Evolutionary conservation across 768 basidiomycete species (phyloP).

Genomic region (Pulveroboletus sp.): DNA sequence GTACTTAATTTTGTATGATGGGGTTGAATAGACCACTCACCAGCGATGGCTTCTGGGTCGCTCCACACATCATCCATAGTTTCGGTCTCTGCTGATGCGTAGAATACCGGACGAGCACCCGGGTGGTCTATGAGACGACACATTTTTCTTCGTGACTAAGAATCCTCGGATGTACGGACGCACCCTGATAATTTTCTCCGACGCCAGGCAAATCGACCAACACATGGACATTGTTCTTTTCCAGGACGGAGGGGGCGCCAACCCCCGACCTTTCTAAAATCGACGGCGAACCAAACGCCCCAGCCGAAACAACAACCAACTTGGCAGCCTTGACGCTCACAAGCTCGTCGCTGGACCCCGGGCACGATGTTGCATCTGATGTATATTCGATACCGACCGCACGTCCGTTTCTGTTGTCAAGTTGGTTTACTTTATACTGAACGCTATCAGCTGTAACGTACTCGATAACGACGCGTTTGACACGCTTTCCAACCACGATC

Average conservation of each 20-base stretch:
- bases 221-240: constrained; percentile 40
- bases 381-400: constrained; percentile 38
- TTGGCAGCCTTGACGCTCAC: constrained; percentile 26
- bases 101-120: constrained; percentile 26
- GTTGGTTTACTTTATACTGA: neutral
- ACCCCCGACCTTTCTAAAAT: constrained; percentile 67
- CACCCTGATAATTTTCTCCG: constrained; percentile 63
- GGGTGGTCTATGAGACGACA: constrained; percentile 26
- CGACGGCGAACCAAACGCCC: constrained; percentile 52
- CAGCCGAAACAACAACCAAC: constrained; percentile 48
- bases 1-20: constrained; percentile 1
- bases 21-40: constrained; percentile 28
- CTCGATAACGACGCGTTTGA: constrained; percentile 9
- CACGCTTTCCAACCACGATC: constrained; percentile 24
- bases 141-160: neutral
- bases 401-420: constrained; percentile 24
- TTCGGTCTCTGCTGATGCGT: constrained; percentile 39
- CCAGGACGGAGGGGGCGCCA: constrained; percentile 47
- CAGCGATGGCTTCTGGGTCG: constrained; percentile 31
- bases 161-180: neutral
- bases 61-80: constrained; percentile 47
- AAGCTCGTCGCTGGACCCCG: constrained; percentile 4
- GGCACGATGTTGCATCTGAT: constrained; percentile 23
- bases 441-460: neutral
- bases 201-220: constrained; percentile 71